These are phyloP conservation scores for Epichloe baconii DNA, from an alignment of 2,329 filamentous ascomycete species.

Conservation along the genomic window DNA sequence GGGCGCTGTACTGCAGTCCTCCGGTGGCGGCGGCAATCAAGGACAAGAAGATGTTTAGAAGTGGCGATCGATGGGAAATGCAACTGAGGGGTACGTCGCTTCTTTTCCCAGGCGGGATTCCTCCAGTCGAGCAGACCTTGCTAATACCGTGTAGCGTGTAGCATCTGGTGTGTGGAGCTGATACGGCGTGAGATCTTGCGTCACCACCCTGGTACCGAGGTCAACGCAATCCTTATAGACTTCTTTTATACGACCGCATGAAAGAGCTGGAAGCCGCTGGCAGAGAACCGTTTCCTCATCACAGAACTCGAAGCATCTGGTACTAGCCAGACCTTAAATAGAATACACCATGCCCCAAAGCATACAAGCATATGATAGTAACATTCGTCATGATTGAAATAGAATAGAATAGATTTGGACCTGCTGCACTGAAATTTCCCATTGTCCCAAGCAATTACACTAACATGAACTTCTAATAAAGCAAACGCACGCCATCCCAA, in stretches of 20 bases:
- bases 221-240: slow-evolving; percentile 89
- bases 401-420: background rate
- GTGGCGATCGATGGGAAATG: slow-evolving; percentile 67
- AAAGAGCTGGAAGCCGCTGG: slow-evolving; percentile 64
- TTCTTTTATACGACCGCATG: slow-evolving; percentile 95
- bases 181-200: slow-evolving; percentile 68
- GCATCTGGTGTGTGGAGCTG: slow-evolving; percentile 91
- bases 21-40: slow-evolving; percentile 59
- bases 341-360: background rate
- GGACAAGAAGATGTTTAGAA: slow-evolving; percentile 49
- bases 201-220: slow-evolving; percentile 53
- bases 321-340: slow-evolving; percentile 40
- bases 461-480: background rate
- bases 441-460: background rate
- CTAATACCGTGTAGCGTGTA: slow-evolving; percentile 47
- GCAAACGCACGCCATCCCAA: slow-evolving; percentile 2
- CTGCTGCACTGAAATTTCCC: background rate
- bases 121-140: background rate
- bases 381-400: background rate
- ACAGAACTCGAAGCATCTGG: slow-evolving; percentile 89
- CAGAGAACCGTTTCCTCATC: slow-evolving; percentile 54
- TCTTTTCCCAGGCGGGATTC: background rate
- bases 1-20: slow-evolving; percentile 75
- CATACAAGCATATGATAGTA: background rate
- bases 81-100: slow-evolving; percentile 59